These are phyloP conservation scores for Penicillium canescens DNA, from an alignment of 495 filamentous ascomycete genomes.

Conservation along the genomic window DNA sequence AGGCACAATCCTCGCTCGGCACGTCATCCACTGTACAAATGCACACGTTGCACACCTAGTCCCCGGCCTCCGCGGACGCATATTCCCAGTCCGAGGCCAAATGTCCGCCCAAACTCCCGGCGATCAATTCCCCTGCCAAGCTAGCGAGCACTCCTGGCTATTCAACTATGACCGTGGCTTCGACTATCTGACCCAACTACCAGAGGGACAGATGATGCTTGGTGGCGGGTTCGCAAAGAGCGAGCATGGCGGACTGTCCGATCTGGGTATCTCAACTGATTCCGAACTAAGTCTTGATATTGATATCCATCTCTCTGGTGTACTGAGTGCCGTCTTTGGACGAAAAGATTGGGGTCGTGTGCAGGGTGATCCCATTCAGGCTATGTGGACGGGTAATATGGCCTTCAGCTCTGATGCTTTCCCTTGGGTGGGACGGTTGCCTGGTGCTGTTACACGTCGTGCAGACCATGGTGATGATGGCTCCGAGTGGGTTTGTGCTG, in stretches of 20 bases:
- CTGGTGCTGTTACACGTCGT: slow-evolving; percentile 43
- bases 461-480: slow-evolving; percentile 26
- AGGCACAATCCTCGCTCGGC: slow-evolving; percentile 56
- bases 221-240: slow-evolving; percentile 58
- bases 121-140: slow-evolving; percentile 33
- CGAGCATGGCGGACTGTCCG: slow-evolving; percentile 48
- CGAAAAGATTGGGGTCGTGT: slow-evolving; percentile 33
- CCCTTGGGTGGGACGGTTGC: slow-evolving; percentile 72
- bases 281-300: slow-evolving; percentile 31
- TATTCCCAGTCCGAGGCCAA: slow-evolving; percentile 67
- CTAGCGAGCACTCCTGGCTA: slow-evolving; percentile 33
- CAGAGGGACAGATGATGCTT: slow-evolving; percentile 61
- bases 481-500: slow-evolving; percentile 57
- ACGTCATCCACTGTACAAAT: slow-evolving; percentile 78
- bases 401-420: slow-evolving; percentile 68
- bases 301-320: slow-evolving; percentile 35
- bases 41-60: slow-evolving; percentile 74
- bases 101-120: slow-evolving; percentile 64
- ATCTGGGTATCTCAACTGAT: slow-evolving; percentile 32
- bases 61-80: slow-evolving; percentile 64
- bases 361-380: slow-evolving; percentile 48
- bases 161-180: slow-evolving; percentile 63
- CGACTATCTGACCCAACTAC: slow-evolving; percentile 78
- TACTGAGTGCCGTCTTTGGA: slow-evolving; percentile 30
- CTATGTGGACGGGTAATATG: slow-evolving; percentile 84